Percentiles rank a stretch among this genome's conserved stretches.
Conservation (phyloP, 768 basidiomycete genomes). For the Erythrobasidium yunnanense region DNA sequence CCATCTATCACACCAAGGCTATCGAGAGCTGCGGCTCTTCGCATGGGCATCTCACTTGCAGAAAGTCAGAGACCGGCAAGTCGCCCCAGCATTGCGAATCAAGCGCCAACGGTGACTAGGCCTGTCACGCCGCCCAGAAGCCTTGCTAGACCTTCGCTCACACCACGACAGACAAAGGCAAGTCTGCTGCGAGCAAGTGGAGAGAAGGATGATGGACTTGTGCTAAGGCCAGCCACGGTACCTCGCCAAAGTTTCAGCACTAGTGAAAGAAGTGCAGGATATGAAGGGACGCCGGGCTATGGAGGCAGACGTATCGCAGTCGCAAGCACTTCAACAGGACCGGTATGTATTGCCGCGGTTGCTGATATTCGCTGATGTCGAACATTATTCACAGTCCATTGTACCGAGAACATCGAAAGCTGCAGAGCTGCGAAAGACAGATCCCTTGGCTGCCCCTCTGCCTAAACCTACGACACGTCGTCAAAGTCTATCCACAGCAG, state of each 20-base stretch:
- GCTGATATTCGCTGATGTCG: background rate
- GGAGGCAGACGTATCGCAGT: background rate
- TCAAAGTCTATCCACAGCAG: constrained; percentile 7
- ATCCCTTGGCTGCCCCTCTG: background rate
- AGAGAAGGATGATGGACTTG: background rate
- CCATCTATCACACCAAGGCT: constrained; percentile 5
- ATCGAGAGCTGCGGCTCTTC: constrained; percentile 13
- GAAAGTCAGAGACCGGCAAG: background rate
- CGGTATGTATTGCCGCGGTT: background rate
- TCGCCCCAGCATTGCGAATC: background rate
- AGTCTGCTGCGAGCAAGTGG: background rate
- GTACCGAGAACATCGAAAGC: background rate
- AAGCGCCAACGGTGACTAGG: background rate
- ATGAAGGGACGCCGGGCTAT: constrained; percentile 13
- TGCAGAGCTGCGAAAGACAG: background rate
- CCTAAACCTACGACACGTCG: background rate
- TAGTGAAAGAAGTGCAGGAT: constrained; percentile 1
- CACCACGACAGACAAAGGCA: background rate
- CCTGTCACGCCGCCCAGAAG: constrained; percentile 1
- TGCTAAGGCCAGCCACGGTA: background rate
- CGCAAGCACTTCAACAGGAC: background rate
- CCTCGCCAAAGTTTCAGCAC: background rate
- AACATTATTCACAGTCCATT: background rate
- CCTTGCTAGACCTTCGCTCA: background rate
- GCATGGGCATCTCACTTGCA: constrained; percentile 1